Evolutionary conservation across 257 asterid species (phyloP).

Genomic region (Orobanche coerulescens): DNA sequence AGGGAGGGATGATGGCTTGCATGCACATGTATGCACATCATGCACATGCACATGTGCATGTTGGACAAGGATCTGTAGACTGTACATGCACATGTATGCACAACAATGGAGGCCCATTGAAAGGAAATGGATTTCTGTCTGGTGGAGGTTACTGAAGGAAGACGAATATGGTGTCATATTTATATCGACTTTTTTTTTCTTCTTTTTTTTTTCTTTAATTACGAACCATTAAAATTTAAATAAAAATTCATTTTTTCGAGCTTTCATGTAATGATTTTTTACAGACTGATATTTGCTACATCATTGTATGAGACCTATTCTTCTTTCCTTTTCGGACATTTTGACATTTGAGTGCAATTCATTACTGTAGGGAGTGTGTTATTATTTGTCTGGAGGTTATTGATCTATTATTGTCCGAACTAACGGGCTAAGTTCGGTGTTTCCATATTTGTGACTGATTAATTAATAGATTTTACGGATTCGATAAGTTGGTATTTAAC

Average conservation of each 20-base stretch:
- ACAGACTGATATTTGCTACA: constrained; percentile 17
- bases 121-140: constrained; percentile 35
- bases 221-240: constrained; percentile 31
- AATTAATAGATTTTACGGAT: no score
- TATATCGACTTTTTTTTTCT: constrained; percentile 23
- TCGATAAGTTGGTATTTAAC: no score
- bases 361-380: no score
- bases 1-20: no score
- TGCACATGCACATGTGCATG: no score
- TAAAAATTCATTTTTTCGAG: constrained; percentile 20
- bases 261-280: constrained; percentile 19
- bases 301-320: constrained; percentile 17
- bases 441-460: no score
- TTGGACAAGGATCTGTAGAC: constrained; percentile 32
- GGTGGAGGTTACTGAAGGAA: constrained; percentile 41
- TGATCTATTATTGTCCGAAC: no score
- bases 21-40: no score
- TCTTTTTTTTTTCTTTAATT: no score
- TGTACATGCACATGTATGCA: constrained; percentile 39
- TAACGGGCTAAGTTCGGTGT: no score
- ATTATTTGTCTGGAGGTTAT: no score
- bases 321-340: constrained; percentile 13
- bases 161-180: constrained; percentile 31
- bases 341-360: no score
- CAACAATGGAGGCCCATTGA: constrained; percentile 38